Evolutionary conservation across 306 rosid genomes (phyloP).

Genomic region (Quercus wislizeni): DNA sequence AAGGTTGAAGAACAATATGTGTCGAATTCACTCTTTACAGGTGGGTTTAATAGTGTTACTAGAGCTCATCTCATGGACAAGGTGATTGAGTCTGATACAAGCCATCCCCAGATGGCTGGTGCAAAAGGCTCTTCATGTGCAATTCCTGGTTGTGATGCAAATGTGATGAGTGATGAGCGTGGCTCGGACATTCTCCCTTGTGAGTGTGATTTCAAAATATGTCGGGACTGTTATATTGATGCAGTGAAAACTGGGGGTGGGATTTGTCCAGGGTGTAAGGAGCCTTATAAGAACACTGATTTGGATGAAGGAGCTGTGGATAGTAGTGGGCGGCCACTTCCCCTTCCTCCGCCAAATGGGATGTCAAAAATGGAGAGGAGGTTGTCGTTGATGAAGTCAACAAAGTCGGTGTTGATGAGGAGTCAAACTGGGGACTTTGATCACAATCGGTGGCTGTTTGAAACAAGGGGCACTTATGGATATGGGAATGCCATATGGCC

Average conservation of each 20-base stretch:
- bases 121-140: conserved; percentile 86
- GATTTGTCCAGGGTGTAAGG: conserved; percentile 89
- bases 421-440: conserved; percentile 94
- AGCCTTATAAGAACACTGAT: conserved; percentile 76
- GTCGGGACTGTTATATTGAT: conserved; percentile 88
- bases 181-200: conserved; percentile 94
- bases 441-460: conserved; percentile 91
- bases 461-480: conserved; percentile 93
- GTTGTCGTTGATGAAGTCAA: conserved; percentile 83
- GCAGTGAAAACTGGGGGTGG: conserved; percentile 82
- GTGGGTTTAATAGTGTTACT: conserved; percentile 87
- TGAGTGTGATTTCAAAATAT: conserved; percentile 93
- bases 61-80: conserved; percentile 95
- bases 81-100: conserved; percentile 82
- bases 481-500: conserved; percentile 99
- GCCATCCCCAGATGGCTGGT: conserved; percentile 98
- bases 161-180: conserved; percentile 86
- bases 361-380: conserved; percentile 89
- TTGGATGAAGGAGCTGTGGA: conserved; percentile 73
- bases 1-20: conserved; percentile 95
- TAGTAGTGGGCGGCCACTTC: conserved; percentile 52
- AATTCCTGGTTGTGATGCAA: conserved; percentile 88
- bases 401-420: conserved; percentile 74
- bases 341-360: conserved; percentile 67
- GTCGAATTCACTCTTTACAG: conserved; percentile 82